phyloP scores from a whole-genome alignment of 2,329 filamentous ascomycete genomes.

The Trematosphaeria pertusa region DNA sequence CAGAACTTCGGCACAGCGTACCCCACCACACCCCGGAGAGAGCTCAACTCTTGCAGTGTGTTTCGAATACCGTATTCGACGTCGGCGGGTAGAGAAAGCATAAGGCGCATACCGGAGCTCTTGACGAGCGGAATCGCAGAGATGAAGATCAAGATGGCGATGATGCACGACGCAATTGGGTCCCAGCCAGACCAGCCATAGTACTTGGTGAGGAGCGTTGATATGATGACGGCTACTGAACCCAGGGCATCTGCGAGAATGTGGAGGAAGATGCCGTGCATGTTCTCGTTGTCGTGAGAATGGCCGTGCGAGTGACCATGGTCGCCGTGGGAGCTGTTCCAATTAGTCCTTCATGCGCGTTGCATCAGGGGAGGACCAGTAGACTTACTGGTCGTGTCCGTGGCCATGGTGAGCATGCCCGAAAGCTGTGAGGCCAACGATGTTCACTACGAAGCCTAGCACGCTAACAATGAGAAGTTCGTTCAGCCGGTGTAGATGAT shows the following conservation, averaged over 20 bases:
- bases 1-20: conserved; percentile 92
- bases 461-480: conserved; percentile 91
- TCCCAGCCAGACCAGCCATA: conserved; percentile 95
- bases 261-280: conserved; percentile 96
- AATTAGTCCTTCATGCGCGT: conserved; percentile 21
- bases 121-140: conserved; percentile 88
- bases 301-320: conserved; percentile 51
- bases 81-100: conserved; percentile 84
- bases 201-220: conserved; percentile 84
- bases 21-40: conserved; percentile 81
- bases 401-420: conserved; percentile 64
- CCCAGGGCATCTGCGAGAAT: conserved; percentile 94
- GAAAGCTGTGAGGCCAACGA: conserved; percentile 90
- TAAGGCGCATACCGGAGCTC: conserved; percentile 80
- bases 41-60: conserved; percentile 80
- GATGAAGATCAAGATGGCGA: conserved; percentile 90
- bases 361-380: conserved; percentile 40
- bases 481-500: conserved; percentile 80
- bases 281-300: conserved; percentile 91
- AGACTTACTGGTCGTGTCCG: conserved; percentile 48
- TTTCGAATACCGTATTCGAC: conserved; percentile 89
- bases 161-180: conserved; percentile 90
- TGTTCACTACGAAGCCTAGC: conserved; percentile 85
- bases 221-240: conserved; percentile 91
- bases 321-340: conserved; percentile 43